Evolutionary conservation across 2,329 filamentous ascomycete species (phyloP), one percentile per base, ranked within the genome.

Genomic region (Apiospora phragmitis): DNA sequence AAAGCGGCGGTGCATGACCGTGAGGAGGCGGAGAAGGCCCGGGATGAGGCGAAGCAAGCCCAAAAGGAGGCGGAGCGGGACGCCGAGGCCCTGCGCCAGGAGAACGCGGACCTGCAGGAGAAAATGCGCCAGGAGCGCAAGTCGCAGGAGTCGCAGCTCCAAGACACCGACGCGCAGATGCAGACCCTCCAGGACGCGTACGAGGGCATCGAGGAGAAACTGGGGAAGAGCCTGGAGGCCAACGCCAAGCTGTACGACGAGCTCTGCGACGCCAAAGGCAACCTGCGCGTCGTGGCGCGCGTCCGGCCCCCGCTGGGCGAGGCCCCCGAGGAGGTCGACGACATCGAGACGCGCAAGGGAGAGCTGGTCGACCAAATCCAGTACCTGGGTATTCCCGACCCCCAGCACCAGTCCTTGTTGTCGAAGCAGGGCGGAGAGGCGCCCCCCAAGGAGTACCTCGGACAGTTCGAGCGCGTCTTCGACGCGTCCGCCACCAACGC

Each of bases 391-490:
- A 24, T 67, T 9, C 65, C 65, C 26, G 24, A 47, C 21, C 21
- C 21, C 8, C n/a, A n/a, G 3, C 8, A 21, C 32, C 32, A 38
- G 55, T 62, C 55, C 2, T 11, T 38, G 5, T 0, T 4, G n/a
- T 32, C 49, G 3, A 32, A 8, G 18, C 29, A 62, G 3, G 8
- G 29, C 3, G 32, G 32, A 4, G 29, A 62, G 3, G 18, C 18
- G 55, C 32, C 29, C 8, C 32, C 32, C 3, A 11, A 1, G 8
- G 9, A n/a, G 4, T 38, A 4, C 6, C 18, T 12, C 4, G 55
- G 55, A 3, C 18, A 35, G 8, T 69, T 71, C 26, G 70, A 71
- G 68, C 65, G 65, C n/a, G 68, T 71, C 21, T 71, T 71, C 18
- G 70, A 35, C 18, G 8, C 21, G 8, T 8, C 6, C 49, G 62